phyloP scores from a whole-genome alignment of 805 yeast genomes.

The Wickerhamiella spandovensis region DNA sequence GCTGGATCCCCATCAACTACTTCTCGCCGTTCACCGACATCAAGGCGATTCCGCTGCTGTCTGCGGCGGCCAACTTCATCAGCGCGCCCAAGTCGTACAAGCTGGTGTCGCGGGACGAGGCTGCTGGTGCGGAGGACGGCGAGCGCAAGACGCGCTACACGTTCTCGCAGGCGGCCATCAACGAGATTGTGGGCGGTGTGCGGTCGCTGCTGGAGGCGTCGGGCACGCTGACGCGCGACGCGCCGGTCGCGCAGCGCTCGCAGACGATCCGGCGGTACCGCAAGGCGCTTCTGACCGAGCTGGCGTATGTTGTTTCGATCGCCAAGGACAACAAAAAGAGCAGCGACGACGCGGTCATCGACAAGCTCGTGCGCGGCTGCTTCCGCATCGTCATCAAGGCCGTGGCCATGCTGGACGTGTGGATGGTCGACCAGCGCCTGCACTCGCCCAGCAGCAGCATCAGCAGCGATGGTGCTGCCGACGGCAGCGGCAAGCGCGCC shows the following conservation, averaged over 20 bases:
- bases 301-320: slow-evolving; percentile 27
- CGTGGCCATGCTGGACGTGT: slow-evolving; percentile 21
- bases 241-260: slow-evolving; percentile 20
- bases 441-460: neutral
- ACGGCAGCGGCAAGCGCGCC: neutral
- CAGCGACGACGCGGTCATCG: slow-evolving; percentile 21
- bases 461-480: neutral
- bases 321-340: slow-evolving; percentile 25
- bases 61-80: slow-evolving; percentile 25
- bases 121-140: neutral
- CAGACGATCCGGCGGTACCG: slow-evolving; percentile 23
- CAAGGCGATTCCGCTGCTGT: slow-evolving; percentile 25
- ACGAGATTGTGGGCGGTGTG: slow-evolving; percentile 28
- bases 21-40: slow-evolving; percentile 27
- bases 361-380: slow-evolving; percentile 22
- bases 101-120: neutral
- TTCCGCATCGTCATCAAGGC: slow-evolving; percentile 24
- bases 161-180: slow-evolving; percentile 26
- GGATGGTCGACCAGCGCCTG: slow-evolving; percentile 16
- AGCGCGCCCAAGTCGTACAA: slow-evolving; percentile 22
- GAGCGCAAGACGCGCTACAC: slow-evolving; percentile 13
- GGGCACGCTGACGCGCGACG: slow-evolving; percentile 24
- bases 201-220: slow-evolving; percentile 25
- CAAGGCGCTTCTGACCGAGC: slow-evolving; percentile 27
- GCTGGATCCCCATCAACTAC: slow-evolving; percentile 33